phyloP scores from a whole-genome alignment of 2,329 filamentous ascomycete species.

The Fusarium fracticaudum region DNA sequence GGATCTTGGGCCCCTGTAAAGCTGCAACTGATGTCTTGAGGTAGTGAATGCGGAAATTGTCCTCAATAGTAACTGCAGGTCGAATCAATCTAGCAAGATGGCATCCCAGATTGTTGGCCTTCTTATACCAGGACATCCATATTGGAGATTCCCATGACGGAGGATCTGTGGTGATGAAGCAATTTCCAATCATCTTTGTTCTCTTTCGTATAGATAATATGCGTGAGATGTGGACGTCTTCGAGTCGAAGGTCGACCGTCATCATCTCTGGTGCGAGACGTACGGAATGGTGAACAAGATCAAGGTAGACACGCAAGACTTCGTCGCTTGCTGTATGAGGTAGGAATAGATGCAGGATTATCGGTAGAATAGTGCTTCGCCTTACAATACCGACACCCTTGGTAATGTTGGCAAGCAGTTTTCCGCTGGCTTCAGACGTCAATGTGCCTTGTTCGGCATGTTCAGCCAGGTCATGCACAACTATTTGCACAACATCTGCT shows the following conservation, averaged over 20 bases:
- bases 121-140: slow-evolving; percentile 67
- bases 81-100: slow-evolving; percentile 70
- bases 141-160: slow-evolving; percentile 65
- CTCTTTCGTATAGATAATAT: slow-evolving; percentile 62
- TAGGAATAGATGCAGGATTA: slow-evolving; percentile 62
- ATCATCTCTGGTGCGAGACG: slow-evolving; percentile 71
- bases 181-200: slow-evolving; percentile 70
- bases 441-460: slow-evolving; percentile 25
- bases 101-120: slow-evolving; percentile 66
- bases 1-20: slow-evolving; percentile 54
- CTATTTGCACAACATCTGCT: slow-evolving; percentile 72
- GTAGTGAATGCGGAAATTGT: slow-evolving; percentile 69
- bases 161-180: slow-evolving; percentile 52
- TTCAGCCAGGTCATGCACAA: slow-evolving; percentile 49
- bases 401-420: slow-evolving; percentile 62
- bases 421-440: slow-evolving; percentile 32
- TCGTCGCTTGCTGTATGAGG: slow-evolving; percentile 40
- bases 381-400: slow-evolving; percentile 68
- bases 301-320: slow-evolving; percentile 56
- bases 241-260: slow-evolving; percentile 68
- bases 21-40: slow-evolving; percentile 61
- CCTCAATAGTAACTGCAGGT: slow-evolving; percentile 64
- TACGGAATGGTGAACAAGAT: slow-evolving; percentile 67
- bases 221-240: slow-evolving; percentile 59
- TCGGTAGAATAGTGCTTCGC: slow-evolving; percentile 68